These are phyloP conservation scores for Rhodofomes roseus DNA, from an alignment of 1,284 basidiomycete species.

Conservation along the genomic window DNA sequence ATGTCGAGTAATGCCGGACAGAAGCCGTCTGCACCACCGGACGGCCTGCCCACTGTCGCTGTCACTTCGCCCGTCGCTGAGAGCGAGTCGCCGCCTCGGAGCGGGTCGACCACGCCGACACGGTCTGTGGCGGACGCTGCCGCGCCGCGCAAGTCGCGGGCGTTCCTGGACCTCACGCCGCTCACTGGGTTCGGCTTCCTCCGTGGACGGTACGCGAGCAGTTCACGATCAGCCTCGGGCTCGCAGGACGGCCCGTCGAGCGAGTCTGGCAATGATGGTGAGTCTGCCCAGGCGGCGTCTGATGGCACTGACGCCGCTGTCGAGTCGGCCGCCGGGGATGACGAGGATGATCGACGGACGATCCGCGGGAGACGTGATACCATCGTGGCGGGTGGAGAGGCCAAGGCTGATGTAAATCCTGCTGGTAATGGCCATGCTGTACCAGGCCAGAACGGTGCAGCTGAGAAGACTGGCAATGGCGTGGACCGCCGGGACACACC, in stretches of 20 bases:
- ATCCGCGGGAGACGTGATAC: slow-evolving; percentile 38
- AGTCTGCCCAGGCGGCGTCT: background rate
- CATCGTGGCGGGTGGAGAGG: slow-evolving; percentile 31
- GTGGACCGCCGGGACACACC: slow-evolving; percentile 7
- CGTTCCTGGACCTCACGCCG: slow-evolving; percentile 56
- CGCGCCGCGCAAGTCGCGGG: slow-evolving; percentile 35
- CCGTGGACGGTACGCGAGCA: slow-evolving; percentile 53
- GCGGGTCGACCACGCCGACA: slow-evolving; percentile 55
- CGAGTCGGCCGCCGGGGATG: slow-evolving; percentile 17
- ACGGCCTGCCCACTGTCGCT: slow-evolving; percentile 5
- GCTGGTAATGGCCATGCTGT: slow-evolving; percentile 16
- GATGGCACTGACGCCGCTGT: background rate
- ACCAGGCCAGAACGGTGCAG: slow-evolving; percentile 2
- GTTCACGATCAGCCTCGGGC: slow-evolving; percentile 21
- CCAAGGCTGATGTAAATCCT: slow-evolving; percentile 15
- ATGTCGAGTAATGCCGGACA: background rate
- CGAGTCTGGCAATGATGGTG: background rate
- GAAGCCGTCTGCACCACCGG: slow-evolving; percentile 4
- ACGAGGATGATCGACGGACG: slow-evolving; percentile 57
- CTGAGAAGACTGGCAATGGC: slow-evolving; percentile 20
- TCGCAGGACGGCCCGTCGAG: background rate
- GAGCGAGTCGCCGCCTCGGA: slow-evolving; percentile 38
- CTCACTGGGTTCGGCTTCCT: slow-evolving; percentile 67
- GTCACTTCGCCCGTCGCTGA: background rate
- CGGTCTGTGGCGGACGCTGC: slow-evolving; percentile 24